Conservation (phyloP, 2,329 filamentous ascomycete species). For the Colletotrichum sublineola region DNA sequence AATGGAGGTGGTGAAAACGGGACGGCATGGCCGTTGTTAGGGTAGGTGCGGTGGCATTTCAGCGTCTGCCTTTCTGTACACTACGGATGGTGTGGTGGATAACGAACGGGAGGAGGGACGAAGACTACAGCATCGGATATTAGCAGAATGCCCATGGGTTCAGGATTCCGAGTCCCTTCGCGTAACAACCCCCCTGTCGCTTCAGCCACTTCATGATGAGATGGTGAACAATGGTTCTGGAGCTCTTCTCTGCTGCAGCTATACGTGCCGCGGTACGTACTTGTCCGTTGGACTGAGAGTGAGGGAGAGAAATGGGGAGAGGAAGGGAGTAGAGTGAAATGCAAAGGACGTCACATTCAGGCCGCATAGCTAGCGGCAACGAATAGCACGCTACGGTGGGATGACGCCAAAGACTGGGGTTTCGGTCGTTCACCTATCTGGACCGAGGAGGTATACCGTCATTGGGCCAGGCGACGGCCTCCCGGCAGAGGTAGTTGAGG, state of each 20-base stretch:
- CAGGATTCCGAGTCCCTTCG: constrained; percentile 4
- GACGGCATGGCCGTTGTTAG: neutral
- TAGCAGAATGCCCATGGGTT: constrained; percentile 34
- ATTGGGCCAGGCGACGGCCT: constrained; percentile 16
- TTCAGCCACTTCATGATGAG: constrained; percentile 24
- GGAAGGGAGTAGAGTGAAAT: neutral
- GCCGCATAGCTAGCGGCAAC: constrained; percentile 34
- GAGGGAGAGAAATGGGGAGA: neutral
- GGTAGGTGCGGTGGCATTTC: neutral
- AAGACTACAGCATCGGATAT: neutral
- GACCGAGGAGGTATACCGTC: constrained; percentile 31
- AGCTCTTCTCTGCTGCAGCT: neutral
- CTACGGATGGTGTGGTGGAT: neutral
- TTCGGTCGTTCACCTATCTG: constrained; percentile 1
- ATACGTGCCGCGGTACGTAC: neutral
- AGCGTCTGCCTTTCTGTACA: neutral
- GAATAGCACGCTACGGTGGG: constrained; percentile 29
- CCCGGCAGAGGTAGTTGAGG: constrained; percentile 6
- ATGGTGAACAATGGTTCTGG: constrained; percentile 22
- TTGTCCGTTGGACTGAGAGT: neutral
- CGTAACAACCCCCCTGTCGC: neutral
- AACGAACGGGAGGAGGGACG: neutral
- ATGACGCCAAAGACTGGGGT: constrained; percentile 40
- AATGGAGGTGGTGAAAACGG: neutral
- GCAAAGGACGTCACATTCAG: constrained; percentile 36